Base-by-base conservation (phyloP, 768 basidiomycete genomes). In the Mycena epipterygia region DNA sequence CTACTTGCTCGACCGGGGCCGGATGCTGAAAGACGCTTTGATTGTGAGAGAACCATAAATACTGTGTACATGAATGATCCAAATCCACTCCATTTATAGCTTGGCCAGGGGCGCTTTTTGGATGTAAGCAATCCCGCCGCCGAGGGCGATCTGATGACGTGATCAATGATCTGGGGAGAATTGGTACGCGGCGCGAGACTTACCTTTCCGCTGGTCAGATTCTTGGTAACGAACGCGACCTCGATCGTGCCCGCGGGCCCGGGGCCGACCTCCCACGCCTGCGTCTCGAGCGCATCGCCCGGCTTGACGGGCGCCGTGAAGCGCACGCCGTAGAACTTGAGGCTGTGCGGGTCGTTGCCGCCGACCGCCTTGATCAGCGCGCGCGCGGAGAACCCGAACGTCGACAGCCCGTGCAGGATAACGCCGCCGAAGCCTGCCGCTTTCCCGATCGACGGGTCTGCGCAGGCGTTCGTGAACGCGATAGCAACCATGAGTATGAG, bases 291-390 rank as follows among this genome's bases (percentile, higher is more conserved):
- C 46, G 85, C 88, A 77, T 95, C 93, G 0, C 95, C 95, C 12
- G 94, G 95, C 79, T 88, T 91, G 14, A 96, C 94, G 33, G 95
- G 95, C 1, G 92, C 85, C 0, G 94, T 94, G 84, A 97, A 97
- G 30, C 93, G 85, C 33, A 86, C 90, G 17, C 91, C 91, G 76
- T 93, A 92, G 74, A 89, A 84, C 70, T 86, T 89, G 70, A 97
- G 82, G 2, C 91, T 84, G 5, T 83, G 83, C 3, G 91, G 86
- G 72, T 93, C 88, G 49, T 87, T 87, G 0, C 84, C 87, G 0
- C 89, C 93, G 16, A 91, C 85, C 2, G 86, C 84, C 66, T 87
- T 86, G 70, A 97, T 84, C 62, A 96, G 80, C 1, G 89, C 93
- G 48, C 95, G 90, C 4, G 93, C 95, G 11, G 86, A 92, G 77